Evolutionary conservation across 345 rosid genomes (phyloP).

Genomic region (Linum tenue): DNA sequence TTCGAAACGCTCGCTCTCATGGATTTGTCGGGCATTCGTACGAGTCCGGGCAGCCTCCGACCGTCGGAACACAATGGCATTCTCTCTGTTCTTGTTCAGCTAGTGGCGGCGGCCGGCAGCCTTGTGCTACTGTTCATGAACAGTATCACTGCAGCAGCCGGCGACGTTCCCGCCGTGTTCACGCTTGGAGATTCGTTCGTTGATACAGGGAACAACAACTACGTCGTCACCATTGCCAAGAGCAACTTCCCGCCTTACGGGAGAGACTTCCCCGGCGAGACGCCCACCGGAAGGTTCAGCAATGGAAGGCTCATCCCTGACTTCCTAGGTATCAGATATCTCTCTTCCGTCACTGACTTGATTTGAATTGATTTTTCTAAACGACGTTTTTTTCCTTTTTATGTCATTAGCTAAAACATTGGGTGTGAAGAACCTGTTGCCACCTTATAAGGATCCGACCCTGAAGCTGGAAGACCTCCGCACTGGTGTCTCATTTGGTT

Average conservation of each 20-base stretch:
- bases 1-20: no score
- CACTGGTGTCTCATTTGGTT: slow-evolving; percentile 33
- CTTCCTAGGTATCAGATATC: slow-evolving; percentile 17
- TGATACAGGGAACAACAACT: slow-evolving; percentile 34
- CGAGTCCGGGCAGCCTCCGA: no score
- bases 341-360: no score
- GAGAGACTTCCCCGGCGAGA: slow-evolving; percentile 22
- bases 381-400: no score
- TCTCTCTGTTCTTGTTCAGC: no score
- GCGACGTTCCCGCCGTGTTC: slow-evolving; percentile 15
- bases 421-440: slow-evolving; percentile 21
- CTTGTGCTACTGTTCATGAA: neutral
- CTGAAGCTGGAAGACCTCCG: slow-evolving; percentile 17
- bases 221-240: slow-evolving; percentile 14
- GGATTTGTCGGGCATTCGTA: no score
- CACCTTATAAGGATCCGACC: slow-evolving; percentile 26
- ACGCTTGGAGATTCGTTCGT: slow-evolving; percentile 38
- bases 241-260: slow-evolving; percentile 43
- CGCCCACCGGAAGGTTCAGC: slow-evolving; percentile 29
- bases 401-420: slow-evolving; percentile 18
- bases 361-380: no score
- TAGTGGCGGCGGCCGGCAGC: no score
- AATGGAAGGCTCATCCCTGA: slow-evolving; percentile 36
- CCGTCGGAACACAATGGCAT: no score
- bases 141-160: neutral